A percentile compares a stretch with the other conserved stretches of the same genome.
phyloP scores from a whole-genome alignment of 2,329 filamentous ascomycete genomes.

The Xylariaceae sp. region DNA sequence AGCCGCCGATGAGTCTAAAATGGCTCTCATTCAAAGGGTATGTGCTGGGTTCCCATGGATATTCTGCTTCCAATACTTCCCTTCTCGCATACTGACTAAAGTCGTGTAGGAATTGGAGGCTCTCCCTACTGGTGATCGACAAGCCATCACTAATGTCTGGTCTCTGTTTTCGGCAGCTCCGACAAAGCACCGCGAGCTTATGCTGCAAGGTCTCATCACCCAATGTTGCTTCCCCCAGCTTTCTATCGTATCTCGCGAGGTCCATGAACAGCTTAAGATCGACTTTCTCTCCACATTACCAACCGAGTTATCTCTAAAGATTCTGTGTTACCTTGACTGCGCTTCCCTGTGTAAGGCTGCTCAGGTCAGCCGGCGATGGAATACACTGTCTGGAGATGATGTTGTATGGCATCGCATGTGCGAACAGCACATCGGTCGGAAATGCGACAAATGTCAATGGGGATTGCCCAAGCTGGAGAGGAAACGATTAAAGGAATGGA shows the following conservation, averaged over 20 bases:
- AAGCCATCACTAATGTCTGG: constrained; percentile 96
- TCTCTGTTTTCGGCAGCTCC: constrained; percentile 95
- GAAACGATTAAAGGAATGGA: constrained; percentile 82
- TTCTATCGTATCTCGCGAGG: constrained; percentile 84
- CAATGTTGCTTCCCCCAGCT: constrained; percentile 98
- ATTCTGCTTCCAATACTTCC: neutral
- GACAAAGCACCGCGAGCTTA: constrained; percentile 87
- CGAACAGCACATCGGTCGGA: constrained; percentile 79
- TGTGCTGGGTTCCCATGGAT: constrained; percentile 26
- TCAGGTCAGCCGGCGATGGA: constrained; percentile 87
- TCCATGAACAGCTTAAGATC: constrained; percentile 94
- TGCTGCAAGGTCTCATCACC: constrained; percentile 92
- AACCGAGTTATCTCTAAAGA: constrained; percentile 86
- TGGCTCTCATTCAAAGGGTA: constrained; percentile 90
- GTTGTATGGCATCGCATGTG: constrained; percentile 99
- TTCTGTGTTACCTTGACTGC: constrained; percentile 88
- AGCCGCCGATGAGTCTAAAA: constrained; percentile 90
- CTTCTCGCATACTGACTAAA: neutral
- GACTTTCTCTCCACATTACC: constrained; percentile 90
- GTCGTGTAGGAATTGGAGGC: constrained; percentile 69
- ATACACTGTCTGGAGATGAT: constrained; percentile 88
- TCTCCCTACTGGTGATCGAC: constrained; percentile 79
- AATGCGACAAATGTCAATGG: constrained; percentile 91
- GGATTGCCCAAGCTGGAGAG: constrained; percentile 85
- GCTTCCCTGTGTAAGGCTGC: constrained; percentile 93